phyloP scores from a whole-genome alignment of 2,329 filamentous ascomycete genomes.

The Ophiocordyceps sinensis region DNA sequence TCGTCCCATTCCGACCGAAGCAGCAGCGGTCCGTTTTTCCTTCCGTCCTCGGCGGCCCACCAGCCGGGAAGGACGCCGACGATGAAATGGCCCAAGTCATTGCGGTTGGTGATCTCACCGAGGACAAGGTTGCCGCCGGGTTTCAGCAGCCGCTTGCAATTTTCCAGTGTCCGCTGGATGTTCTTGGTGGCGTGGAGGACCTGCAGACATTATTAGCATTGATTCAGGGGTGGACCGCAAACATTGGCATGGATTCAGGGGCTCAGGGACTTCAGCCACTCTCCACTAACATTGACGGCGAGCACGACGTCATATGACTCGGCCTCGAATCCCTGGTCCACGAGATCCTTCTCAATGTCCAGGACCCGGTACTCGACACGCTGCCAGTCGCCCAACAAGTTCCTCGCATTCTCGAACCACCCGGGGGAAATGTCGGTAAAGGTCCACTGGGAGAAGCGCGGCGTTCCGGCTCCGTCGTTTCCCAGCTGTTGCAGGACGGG shows the following conservation, averaged over 20 bases:
- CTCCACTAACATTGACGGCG: background rate
- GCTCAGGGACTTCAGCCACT: too few relatives aligned
- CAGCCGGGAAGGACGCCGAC: background rate
- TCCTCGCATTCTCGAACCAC: background rate
- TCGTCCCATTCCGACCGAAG: background rate
- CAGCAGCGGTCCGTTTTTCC: background rate
- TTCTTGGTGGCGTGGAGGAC: slow-evolving; percentile 1
- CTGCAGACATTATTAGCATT: too few relatives aligned
- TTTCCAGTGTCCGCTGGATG: background rate
- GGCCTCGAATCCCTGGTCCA: slow-evolving; percentile 1
- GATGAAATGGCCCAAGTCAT: background rate
- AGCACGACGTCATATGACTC: slow-evolving; percentile 1
- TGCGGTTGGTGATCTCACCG: background rate
- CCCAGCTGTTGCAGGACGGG: background rate
- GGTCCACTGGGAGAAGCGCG: background rate
- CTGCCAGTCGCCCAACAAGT: background rate
- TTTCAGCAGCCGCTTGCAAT: background rate
- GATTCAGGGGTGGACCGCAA: too few relatives aligned
- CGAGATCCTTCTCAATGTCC: background rate
- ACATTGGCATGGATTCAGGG: too few relatives aligned
- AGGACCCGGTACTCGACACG: slow-evolving; percentile 1
- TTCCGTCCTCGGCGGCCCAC: slow-evolving; percentile 1
- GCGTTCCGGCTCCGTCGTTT: background rate
- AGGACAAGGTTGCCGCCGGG: slow-evolving; percentile 1
- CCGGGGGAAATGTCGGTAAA: slow-evolving; percentile 1